Base-by-base conservation (phyloP, 805 yeast genomes). In the Pichia deserticola region DNA sequence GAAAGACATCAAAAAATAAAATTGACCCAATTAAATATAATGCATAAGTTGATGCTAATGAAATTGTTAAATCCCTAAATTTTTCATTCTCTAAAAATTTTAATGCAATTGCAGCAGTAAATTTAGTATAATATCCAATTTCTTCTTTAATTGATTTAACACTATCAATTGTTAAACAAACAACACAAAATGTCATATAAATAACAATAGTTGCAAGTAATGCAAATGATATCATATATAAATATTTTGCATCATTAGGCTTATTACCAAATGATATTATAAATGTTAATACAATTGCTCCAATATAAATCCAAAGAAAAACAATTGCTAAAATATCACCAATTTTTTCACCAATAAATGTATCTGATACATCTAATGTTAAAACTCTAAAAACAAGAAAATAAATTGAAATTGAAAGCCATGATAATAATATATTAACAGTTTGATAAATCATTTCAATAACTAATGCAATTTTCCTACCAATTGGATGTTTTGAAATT, bases 191-290 rank as follows among this genome's bases (percentile, higher is more conserved):
- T 54, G 87, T 72, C 81, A 90, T 82, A 61, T 90, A 90, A 6
- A 78, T 80, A 95, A 89, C 89, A 53, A 92, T 70, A 4, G 86
- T 68, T 1, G 96, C 89, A 66, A 90, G 92, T 57, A 89, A 75
- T 9, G 75, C 67, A 43, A 86, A 86, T 42, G 89, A 84, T 7
- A 79, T 69, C 46, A 81, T 66, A 62, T 92, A 92, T 56, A 89
- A 79, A 56, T 73, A 74, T 47, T 81, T 81, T 0, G 97, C 88
- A 47, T 97, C 97, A 55, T 83, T 78, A 3, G 99, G 98, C 32
- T 93, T 82, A 64, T 92, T 92, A 60, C 99, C 99, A 63, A 92
- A 84, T 8, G 96, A 87, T 51, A 92, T 72, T 43, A 92, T 86
- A 65, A 92, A 90, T 9, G 95, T 86, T 30, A 89, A 76, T 12